Evolutionary conservation across 2,329 filamentous ascomycete species (phyloP).

Genomic region (Colletotrichum sp.): DNA sequence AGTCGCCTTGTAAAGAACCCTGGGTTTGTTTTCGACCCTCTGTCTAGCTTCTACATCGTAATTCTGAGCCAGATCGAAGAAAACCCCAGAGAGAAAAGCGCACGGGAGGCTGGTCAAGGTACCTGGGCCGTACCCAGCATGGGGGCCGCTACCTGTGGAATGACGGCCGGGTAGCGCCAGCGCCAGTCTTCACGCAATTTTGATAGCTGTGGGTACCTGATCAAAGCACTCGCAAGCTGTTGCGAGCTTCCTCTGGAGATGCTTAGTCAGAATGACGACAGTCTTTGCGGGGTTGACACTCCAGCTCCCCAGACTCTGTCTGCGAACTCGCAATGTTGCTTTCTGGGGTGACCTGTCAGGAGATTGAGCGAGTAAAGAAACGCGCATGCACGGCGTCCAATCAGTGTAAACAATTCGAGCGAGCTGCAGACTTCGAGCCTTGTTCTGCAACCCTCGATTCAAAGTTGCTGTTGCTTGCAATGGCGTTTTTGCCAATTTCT

Average conservation of each 20-base stretch:
- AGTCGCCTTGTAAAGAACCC: not conserved
- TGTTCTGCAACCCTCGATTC: not conserved
- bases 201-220: slow-evolving; percentile 9
- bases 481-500: not conserved
- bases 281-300: slow-evolving; percentile 16
- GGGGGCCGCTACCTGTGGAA: not conserved
- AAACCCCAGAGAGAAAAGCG: not conserved
- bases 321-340: not conserved
- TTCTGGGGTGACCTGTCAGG: not conserved
- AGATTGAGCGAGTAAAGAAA: slow-evolving; percentile 3
- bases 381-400: not conserved
- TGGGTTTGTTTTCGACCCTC: not conserved
- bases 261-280: slow-evolving; percentile 23
- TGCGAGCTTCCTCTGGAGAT: not conserved
- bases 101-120: not conserved
- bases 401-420: not conserved
- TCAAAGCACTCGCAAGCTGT: not conserved
- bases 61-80: not conserved
- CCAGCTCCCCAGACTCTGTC: not conserved
- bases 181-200: slow-evolving; percentile 13
- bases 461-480: not conserved
- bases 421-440: not conserved
- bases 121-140: not conserved
- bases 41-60: not conserved
- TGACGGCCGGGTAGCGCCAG: slow-evolving; percentile 9